phyloP scores from a whole-genome alignment of 768 basidiomycete species.

The Lyophyllum semitale region DNA sequence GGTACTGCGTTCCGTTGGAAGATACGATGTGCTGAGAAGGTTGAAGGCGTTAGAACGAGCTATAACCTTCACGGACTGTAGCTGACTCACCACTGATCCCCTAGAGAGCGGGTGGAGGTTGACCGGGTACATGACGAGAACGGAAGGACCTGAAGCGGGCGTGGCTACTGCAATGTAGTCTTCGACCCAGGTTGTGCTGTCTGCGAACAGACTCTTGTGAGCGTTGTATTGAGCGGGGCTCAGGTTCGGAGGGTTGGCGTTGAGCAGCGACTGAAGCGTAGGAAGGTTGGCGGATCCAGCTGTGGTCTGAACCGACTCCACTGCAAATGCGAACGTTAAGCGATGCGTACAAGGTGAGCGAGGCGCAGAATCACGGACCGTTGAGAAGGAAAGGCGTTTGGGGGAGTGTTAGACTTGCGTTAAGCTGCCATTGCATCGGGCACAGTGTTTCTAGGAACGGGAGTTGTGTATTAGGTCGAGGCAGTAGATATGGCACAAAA shows the following conservation, averaged over 20 bases:
- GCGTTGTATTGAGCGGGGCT: neutral
- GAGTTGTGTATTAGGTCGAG: too few species aligned
- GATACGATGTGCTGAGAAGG: neutral
- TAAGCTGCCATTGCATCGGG: too few species aligned
- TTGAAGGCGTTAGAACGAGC: neutral
- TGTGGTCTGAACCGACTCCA: conserved; percentile 1
- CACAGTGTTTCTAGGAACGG: neutral
- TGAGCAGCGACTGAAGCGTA: neutral
- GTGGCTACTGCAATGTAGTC: neutral
- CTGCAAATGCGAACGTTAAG: neutral
- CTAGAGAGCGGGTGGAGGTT: neutral
- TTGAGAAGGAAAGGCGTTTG: neutral
- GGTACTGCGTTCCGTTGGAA: neutral
- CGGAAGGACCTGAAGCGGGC: neutral
- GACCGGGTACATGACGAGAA: neutral
- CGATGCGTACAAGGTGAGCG: neutral
- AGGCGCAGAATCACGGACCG: neutral
- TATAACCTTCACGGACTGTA: neutral
- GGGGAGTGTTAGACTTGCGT: too few species aligned
- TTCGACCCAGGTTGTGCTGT: neutral
- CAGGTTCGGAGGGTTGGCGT: neutral
- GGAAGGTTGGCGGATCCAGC: neutral
- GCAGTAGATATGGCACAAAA: too few species aligned
- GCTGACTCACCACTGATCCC: neutral
- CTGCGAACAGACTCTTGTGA: neutral